phyloP scores from a whole-genome alignment of 192 early-diverging fungal genomes.

The Pecoramyces ruminantium region DNA sequence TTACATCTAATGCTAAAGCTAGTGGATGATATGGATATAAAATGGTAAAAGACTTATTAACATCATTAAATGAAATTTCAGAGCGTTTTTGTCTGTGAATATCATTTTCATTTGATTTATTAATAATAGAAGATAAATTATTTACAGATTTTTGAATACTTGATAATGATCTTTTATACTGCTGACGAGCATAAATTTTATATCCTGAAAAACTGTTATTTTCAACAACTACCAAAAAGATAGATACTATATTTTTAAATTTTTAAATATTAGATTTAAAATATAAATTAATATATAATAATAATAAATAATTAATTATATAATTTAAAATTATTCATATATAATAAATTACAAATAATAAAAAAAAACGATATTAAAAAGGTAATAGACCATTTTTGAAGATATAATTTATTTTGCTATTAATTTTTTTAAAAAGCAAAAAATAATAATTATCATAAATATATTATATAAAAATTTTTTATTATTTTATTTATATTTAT shows the following conservation, averaged over 20 bases:
- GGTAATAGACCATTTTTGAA: background rate
- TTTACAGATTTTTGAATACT: background rate
- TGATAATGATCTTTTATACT: background rate
- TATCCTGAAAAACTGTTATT: background rate
- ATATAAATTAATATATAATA: no score
- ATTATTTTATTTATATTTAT: no score
- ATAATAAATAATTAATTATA: no score
- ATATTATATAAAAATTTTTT: no score
- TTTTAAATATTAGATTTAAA: no score
- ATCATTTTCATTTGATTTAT: background rate
- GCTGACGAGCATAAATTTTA: background rate
- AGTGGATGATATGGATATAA: background rate
- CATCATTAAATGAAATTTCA: background rate
- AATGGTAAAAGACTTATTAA: background rate
- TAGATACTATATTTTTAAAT: background rate
- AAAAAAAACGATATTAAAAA: background rate
- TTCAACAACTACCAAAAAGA: background rate
- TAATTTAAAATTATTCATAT: no score
- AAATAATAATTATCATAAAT: no score
- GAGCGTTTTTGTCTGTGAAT: background rate
- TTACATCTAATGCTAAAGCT: background rate
- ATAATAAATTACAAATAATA: background rate
- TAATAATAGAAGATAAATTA: background rate
- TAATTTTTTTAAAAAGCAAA: no score
- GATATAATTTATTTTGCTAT: background rate